Base-by-base conservation (phyloP, 1,139 yeast species). In the Geotrichum klebahnii region DNA sequence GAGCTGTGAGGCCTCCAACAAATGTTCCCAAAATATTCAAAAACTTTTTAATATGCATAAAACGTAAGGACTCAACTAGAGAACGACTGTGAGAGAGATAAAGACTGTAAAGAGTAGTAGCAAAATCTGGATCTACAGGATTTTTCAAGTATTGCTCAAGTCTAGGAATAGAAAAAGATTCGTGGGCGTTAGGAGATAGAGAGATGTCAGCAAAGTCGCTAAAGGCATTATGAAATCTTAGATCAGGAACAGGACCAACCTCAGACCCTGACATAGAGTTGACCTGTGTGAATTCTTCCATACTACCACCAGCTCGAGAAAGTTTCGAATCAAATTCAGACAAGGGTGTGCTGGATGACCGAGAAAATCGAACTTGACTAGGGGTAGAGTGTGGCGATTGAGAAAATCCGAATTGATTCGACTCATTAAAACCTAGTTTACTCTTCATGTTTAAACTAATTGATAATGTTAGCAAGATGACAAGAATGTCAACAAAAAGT, bases 41-140 rank as follows among this genome's bases (percentile, higher is more conserved):
- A 36, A 88, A 68, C 59, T 78, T 78, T 54, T 79, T 79, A 51
- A 83, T 67, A 56, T 83, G 85, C 80, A 86, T 77, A 62, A 73
- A 82, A 57, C 94, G 72, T 55, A 87, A 68, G 41, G 80, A 73
- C 57, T 84, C 88, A 55, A 84, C 78, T 41, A 84, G 67, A 3
- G 80, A 66, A 37, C 77, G 76, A 58, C 86, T 81, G 59, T 83
- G 85, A 3, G 81, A 74, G 55, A 76, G 76, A 67, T 85, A 85
- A 29, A 80, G 66, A 4, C 81, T 79, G 53, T 72, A 75, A 44
- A 84, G 69, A 0, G 87, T 80, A 35, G 78, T 81, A 2, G 82
- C 82, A 39, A 79, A 74, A 59, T 82, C 89, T 20, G 65, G 63
- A 59, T 83, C 88, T 1, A 74, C 66, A 31, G 73, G 75, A 9